Evolutionary conservation across 1,284 basidiomycete species (phyloP).

Genomic region (Ustilago xerochloae): DNA sequence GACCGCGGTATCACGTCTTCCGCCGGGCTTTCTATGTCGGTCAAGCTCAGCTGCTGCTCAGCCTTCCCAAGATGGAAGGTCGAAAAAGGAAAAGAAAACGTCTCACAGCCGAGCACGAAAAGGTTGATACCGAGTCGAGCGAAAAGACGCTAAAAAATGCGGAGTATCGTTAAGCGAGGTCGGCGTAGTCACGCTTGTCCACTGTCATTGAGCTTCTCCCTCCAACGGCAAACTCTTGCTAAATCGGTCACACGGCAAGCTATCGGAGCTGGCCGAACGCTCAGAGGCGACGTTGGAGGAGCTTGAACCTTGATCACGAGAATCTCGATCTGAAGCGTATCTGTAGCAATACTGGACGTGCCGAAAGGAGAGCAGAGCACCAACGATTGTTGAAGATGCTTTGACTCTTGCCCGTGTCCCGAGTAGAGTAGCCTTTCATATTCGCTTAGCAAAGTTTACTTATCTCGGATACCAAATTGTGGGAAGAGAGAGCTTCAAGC

Average conservation of each 20-base stretch:
- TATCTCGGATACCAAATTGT: too few species aligned
- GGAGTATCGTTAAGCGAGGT: conserved; percentile 5
- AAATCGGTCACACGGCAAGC: not conserved
- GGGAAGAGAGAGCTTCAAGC: not conserved
- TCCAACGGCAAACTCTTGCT: not conserved
- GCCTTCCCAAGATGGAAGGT: conserved; percentile 2
- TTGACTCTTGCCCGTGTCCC: not conserved
- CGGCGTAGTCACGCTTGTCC: too few species aligned
- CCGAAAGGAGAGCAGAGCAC: too few species aligned
- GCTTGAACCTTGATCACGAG: too few species aligned
- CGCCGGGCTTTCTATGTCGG: not conserved
- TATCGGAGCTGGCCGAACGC: not conserved
- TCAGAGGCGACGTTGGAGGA: too few species aligned
- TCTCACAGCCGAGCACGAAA: not conserved
- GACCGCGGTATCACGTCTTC: conserved; percentile 3
- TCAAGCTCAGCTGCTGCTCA: not conserved
- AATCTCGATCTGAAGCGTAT: too few species aligned
- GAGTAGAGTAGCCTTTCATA: not conserved
- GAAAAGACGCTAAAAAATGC: conserved; percentile 8
- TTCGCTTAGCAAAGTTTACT: not conserved
- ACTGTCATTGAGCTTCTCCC: not conserved
- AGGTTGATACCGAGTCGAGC: not conserved
- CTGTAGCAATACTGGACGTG: too few species aligned
- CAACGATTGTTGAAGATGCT: too few species aligned
- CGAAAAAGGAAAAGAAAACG: not conserved